A percentile compares a stretch with the other conserved stretches of the same genome.
These are phyloP conservation scores for Lasiosphaeris hirsuta DNA, from an alignment of 495 filamentous ascomycete genomes.

Conservation along the genomic window DNA sequence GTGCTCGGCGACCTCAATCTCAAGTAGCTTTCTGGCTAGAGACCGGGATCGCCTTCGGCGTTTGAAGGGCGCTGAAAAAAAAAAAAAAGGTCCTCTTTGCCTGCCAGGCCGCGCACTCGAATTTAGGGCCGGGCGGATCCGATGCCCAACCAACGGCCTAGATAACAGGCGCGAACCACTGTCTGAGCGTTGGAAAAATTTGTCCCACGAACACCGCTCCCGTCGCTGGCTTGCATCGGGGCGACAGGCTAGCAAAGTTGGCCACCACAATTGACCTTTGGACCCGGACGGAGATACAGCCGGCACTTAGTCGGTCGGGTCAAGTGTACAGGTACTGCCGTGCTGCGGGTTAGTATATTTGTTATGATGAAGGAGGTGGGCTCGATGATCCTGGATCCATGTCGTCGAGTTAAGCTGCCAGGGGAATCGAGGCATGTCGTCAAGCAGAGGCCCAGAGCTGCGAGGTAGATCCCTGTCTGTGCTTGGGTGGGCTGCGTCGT, in stretches of 20 bases:
- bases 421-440: conserved; percentile 29
- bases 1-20: not conserved
- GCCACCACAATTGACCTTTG: conserved; percentile 18
- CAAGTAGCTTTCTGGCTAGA: not conserved
- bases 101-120: conserved; percentile 4
- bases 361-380: conserved; percentile 28
- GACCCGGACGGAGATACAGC: conserved; percentile 18
- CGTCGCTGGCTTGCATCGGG: not conserved
- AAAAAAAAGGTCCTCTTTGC: not conserved
- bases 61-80: conserved; percentile 1
- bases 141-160: conserved; percentile 11
- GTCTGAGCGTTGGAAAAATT: conserved; percentile 25
- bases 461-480: conserved; percentile 34
- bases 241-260: not conserved
- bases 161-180: conserved; percentile 18
- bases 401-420: conserved; percentile 31
- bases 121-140: conserved; percentile 3
- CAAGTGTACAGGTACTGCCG: conserved; percentile 27
- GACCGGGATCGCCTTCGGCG: not conserved
- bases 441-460: conserved; percentile 25
- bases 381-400: conserved; percentile 30
- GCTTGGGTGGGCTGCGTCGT: conserved; percentile 28
- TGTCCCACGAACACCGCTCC: not conserved
- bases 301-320: conserved; percentile 20
- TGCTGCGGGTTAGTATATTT: conserved; percentile 26